phyloP scores from a whole-genome alignment of 106 monocot species.

The Dioscorea zingiberensis region DNA sequence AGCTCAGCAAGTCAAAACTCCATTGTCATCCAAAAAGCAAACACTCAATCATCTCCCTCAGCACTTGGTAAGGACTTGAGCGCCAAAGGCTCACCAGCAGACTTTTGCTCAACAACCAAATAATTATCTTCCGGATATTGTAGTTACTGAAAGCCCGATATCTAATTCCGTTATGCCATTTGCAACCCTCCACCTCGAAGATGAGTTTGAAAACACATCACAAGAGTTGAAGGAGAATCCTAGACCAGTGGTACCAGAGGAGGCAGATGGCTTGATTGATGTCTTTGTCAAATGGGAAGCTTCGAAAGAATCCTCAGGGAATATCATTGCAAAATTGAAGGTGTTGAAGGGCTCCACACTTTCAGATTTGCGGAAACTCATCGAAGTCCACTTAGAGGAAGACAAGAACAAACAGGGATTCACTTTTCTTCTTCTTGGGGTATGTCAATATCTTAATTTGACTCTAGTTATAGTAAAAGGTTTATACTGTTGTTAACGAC shows the following conservation, averaged over 20 bases:
- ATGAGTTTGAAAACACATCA: slow-evolving; percentile 10
- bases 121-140: slow-evolving; percentile 27
- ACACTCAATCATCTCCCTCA: slow-evolving; percentile 5
- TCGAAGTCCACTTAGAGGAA: slow-evolving; percentile 56
- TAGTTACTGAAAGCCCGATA: slow-evolving; percentile 30
- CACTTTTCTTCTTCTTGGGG: slow-evolving; percentile 73
- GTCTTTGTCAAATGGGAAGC: slow-evolving; percentile 91
- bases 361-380: slow-evolving; percentile 51
- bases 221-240: slow-evolving; percentile 46
- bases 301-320: slow-evolving; percentile 50
- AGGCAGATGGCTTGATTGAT: slow-evolving; percentile 31
- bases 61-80: too few relatives aligned
- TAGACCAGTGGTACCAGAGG: slow-evolving; percentile 9
- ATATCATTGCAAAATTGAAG: slow-evolving; percentile 46
- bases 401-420: slow-evolving; percentile 44
- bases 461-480: too few relatives aligned
- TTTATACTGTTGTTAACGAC: too few relatives aligned
- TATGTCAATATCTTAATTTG: slow-evolving; percentile 11
- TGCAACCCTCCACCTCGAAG: slow-evolving; percentile 8
- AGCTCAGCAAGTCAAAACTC: slow-evolving; percentile 35
- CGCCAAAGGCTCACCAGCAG: too few relatives aligned
- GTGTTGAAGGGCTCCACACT: slow-evolving; percentile 43
- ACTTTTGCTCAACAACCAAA: too few relatives aligned
- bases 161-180: slow-evolving; percentile 24
- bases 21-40: slow-evolving; percentile 30